Percentiles rank a stretch among this genome's conserved stretches.
Evolutionary conservation across 176 grass and related monocot species (phyloP).

Genomic region (Typha latifolia): DNA sequence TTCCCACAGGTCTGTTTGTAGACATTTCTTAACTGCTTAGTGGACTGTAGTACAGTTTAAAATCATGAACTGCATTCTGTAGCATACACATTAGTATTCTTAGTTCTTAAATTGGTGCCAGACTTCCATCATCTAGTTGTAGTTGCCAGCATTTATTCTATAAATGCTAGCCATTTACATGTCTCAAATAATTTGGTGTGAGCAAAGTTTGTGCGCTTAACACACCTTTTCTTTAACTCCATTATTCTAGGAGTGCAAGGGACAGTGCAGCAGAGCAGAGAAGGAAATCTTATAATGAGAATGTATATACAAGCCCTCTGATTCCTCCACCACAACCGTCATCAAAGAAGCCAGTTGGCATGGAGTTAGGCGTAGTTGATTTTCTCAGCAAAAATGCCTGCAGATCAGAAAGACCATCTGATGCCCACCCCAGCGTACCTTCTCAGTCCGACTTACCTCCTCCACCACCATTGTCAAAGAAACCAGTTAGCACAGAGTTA

Average conservation of each 20-base stretch:
- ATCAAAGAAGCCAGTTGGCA: background rate
- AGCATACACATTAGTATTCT: too few species aligned
- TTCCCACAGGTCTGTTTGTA: too few species aligned
- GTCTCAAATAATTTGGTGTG: too few species aligned
- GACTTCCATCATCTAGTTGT: too few species aligned
- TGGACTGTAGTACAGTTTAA: too few species aligned
- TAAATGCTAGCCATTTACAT: too few species aligned
- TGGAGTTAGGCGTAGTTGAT: background rate
- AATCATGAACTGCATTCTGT: too few species aligned
- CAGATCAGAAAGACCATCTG: background rate
- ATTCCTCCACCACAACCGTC: background rate
- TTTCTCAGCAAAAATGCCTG: background rate
- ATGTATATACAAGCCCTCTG: background rate
- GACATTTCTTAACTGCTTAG: too few species aligned
- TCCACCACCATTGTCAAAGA: background rate
- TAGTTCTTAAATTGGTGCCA: too few species aligned
- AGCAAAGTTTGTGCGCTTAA: background rate
- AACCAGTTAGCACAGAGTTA: background rate
- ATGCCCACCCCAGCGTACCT: background rate
- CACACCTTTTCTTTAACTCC: background rate
- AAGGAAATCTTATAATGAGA: constrained; percentile 7
- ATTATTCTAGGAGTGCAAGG: constrained; percentile 14
- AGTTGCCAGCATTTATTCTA: too few species aligned
- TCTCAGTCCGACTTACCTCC: too few species aligned
- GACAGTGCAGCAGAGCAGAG: background rate